Percentiles rank a stretch among this genome's conserved stretches.
Conservation (phyloP, 805 yeast genomes). For the Torulaspora gathmanii region DNA sequence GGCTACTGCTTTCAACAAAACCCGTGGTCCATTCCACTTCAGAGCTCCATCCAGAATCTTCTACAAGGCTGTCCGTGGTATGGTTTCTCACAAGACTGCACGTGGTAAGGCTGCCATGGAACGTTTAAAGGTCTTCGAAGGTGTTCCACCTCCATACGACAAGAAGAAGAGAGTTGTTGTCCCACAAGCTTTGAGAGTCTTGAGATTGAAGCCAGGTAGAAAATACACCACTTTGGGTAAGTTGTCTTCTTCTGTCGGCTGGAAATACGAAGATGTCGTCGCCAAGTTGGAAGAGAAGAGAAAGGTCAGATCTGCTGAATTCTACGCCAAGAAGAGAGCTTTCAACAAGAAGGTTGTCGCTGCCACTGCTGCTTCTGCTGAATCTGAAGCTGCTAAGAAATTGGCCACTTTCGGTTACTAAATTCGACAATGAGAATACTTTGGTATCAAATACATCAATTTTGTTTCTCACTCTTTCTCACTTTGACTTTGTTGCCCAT, state of each 20-base stretch:
- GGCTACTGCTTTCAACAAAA: slow-evolving; percentile 98
- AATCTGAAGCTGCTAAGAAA: slow-evolving; percentile 85
- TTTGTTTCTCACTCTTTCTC: slow-evolving; percentile 12
- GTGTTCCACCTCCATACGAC: slow-evolving; percentile 99
- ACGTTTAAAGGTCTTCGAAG: slow-evolving; percentile 99
- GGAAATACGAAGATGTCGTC: slow-evolving; percentile 99
- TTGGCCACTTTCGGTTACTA: slow-evolving; percentile 98
- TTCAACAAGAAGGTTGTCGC: slow-evolving; percentile 85
- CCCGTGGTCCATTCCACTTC: slow-evolving; percentile 99
- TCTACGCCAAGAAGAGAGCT: slow-evolving; percentile 98
- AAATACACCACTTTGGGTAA: slow-evolving; percentile 98
- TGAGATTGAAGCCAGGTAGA: slow-evolving; percentile 99
- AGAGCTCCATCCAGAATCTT: slow-evolving; percentile 99
- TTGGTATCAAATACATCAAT: slow-evolving; percentile 17
- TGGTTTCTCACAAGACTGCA: slow-evolving; percentile 99
- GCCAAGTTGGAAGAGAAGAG: slow-evolving; percentile 98
- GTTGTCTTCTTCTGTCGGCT: slow-evolving; percentile 94
- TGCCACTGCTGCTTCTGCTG: slow-evolving; percentile 84
- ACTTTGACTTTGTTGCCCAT: slow-evolving; percentile 1
- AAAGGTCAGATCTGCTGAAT: slow-evolving; percentile 97
- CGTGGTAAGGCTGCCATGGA: slow-evolving; percentile 99
- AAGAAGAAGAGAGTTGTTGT: slow-evolving; percentile 99
- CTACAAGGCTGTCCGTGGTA: slow-evolving; percentile 99
- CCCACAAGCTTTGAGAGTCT: slow-evolving; percentile 98
- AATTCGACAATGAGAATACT: slow-evolving; percentile 35